phyloP scores from a whole-genome alignment of 164 flowering plant species.

The Vitis rupestris region DNA sequence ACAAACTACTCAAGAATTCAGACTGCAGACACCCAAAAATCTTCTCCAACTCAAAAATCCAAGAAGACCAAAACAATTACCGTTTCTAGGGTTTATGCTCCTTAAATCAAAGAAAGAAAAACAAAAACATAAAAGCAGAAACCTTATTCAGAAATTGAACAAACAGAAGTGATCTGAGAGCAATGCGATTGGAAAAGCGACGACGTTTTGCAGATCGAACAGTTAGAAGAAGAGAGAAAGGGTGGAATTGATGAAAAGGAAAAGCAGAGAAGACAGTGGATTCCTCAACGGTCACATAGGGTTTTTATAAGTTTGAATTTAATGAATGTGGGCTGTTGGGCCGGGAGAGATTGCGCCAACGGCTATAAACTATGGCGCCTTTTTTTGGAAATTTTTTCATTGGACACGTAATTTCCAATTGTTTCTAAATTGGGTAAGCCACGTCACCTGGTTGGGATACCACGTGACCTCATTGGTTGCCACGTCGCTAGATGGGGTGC shows the following conservation, averaged over 20 bases:
- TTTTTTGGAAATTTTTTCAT: conserved; percentile 7
- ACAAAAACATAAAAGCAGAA: not conserved
- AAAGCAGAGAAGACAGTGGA: not conserved
- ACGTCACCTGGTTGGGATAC: too few relatives aligned
- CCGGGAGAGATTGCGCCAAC: conserved; percentile 10
- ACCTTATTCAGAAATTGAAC: not conserved
- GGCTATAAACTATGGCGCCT: conserved; percentile 15
- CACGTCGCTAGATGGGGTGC: too few relatives aligned
- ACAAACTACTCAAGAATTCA: too few relatives aligned
- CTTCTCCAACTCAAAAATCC: too few relatives aligned
- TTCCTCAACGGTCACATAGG: conserved; percentile 9
- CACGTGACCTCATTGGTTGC: too few relatives aligned
- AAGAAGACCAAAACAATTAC: too few relatives aligned
- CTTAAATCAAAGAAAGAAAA: not conserved
- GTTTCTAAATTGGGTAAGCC: too few relatives aligned
- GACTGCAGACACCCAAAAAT: too few relatives aligned
- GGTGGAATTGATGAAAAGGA: conserved; percentile 11
- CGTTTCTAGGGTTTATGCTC: too few relatives aligned
- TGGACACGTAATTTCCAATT: conserved; percentile 5
- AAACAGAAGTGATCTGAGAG: not conserved
- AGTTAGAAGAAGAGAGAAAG: conserved; percentile 10
- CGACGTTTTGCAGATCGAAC: not conserved
- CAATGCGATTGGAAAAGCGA: not conserved
- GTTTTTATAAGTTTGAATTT: conserved; percentile 24
- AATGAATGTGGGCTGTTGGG: conserved; percentile 17